Evolutionary conservation across 2,329 filamentous ascomycete species (phyloP).

Genomic region (Cladosporium sp.): DNA sequence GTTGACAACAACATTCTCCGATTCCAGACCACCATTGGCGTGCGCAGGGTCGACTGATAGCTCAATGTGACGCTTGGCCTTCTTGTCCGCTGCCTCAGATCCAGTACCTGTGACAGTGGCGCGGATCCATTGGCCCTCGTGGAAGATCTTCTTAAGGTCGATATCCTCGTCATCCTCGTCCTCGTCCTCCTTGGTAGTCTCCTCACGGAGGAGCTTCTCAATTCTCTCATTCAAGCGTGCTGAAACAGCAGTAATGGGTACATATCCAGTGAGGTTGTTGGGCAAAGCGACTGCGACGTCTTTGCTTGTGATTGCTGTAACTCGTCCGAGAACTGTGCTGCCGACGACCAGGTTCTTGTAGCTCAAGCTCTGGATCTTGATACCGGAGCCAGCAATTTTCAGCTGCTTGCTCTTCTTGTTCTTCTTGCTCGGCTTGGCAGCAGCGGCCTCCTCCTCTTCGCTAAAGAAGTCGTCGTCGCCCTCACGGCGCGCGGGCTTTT

Average conservation of each 20-base stretch:
- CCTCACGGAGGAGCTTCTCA: constrained; percentile 60
- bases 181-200: constrained; percentile 54
- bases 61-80: constrained; percentile 74
- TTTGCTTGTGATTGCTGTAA: constrained; percentile 73
- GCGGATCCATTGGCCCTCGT: constrained; percentile 80
- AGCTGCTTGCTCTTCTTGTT: constrained; percentile 38
- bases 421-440: constrained; percentile 35
- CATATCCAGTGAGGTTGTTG: constrained; percentile 87
- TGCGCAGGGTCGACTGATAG: constrained; percentile 76
- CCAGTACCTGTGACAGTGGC: constrained; percentile 76
- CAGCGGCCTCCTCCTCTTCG: constrained; percentile 36
- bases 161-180: constrained; percentile 55
- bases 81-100: constrained; percentile 53
- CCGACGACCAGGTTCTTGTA: constrained; percentile 75
- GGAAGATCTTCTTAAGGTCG: constrained; percentile 71
- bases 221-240: constrained; percentile 71
- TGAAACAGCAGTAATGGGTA: constrained; percentile 89
- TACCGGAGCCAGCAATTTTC: constrained; percentile 43
- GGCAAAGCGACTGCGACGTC: constrained; percentile 79
- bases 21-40: constrained; percentile 70
- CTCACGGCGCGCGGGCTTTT: constrained; percentile 46
- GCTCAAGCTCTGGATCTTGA: constrained; percentile 81
- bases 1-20: constrained; percentile 69
- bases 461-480: constrained; percentile 46
- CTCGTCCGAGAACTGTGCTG: constrained; percentile 80